Evolutionary conservation across 495 filamentous ascomycete genomes (phyloP).

Genomic region (Pseudotulostoma volvatum): DNA sequence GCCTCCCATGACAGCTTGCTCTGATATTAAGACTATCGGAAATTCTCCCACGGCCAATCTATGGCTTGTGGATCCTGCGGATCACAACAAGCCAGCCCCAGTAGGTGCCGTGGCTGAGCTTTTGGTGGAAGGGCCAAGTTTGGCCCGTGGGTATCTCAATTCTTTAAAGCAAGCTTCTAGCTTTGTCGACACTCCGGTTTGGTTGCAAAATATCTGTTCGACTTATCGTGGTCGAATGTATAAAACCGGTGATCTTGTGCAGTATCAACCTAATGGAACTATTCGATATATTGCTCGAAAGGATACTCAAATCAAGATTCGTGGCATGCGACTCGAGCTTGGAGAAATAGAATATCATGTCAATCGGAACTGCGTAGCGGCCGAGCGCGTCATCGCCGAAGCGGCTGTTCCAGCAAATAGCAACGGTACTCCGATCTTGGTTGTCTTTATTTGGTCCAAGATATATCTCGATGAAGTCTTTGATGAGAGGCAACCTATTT

Average conservation of each 20-base stretch:
- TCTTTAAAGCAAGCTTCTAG: conserved; percentile 25
- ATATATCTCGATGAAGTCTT: not conserved
- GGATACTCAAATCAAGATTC: conserved; percentile 47
- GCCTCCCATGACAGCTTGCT: conserved; percentile 23
- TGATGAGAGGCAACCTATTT: too few species aligned
- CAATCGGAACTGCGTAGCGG: conserved; percentile 15
- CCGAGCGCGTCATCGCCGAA: conserved; percentile 20
- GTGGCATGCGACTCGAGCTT: conserved; percentile 46
- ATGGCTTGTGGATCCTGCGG: conserved; percentile 34
- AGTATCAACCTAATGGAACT: conserved; percentile 36
- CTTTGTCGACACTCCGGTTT: conserved; percentile 32
- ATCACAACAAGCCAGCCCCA: conserved; percentile 28
- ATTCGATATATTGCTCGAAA: conserved; percentile 44
- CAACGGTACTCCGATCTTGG: too few species aligned
- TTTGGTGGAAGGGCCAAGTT: conserved; percentile 37
- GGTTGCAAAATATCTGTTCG: conserved; percentile 23
- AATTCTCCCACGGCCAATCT: conserved; percentile 5
- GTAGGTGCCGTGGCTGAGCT: conserved; percentile 38
- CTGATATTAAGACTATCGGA: conserved; percentile 5
- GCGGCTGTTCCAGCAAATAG: conserved; percentile 22
- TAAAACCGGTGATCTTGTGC: conserved; percentile 37
- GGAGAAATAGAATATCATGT: conserved; percentile 35
- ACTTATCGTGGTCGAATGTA: conserved; percentile 28
- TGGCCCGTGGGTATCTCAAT: conserved; percentile 36
- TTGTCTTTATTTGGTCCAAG: not conserved